Conservation (phyloP, 352 stramenopile species). For the Bremia lactucae region DNA sequence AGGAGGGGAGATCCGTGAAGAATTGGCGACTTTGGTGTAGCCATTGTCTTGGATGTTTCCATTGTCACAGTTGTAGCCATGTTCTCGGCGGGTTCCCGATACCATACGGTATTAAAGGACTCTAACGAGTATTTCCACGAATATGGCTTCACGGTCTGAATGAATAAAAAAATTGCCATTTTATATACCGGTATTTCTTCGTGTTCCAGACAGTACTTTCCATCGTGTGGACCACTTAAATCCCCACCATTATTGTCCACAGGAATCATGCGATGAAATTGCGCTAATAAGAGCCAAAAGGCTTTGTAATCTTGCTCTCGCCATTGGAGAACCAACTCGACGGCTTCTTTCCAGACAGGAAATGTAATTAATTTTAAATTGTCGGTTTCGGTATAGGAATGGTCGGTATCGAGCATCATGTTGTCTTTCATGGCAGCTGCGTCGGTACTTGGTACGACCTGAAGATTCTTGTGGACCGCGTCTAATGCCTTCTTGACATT, state of each 20-base stretch:
- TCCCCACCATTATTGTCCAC: conserved; percentile 24
- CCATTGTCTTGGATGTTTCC: conserved; percentile 13
- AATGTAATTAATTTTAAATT: conserved; percentile 47
- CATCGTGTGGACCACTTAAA: conserved; percentile 24
- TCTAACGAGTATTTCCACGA: conserved; percentile 72
- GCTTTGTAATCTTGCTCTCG: conserved; percentile 70
- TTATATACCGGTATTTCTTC: conserved; percentile 66
- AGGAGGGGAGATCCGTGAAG: conserved; percentile 37
- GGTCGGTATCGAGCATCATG: conserved; percentile 25
- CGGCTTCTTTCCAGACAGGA: conserved; percentile 48
- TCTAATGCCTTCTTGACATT: conserved; percentile 57
- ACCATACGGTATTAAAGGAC: conserved; percentile 73
- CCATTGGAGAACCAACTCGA: conserved; percentile 60
- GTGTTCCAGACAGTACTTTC: conserved; percentile 36
- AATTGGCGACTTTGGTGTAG: conserved; percentile 21
- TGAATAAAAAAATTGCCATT: conserved; percentile 66
- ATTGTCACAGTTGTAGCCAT: conserved; percentile 27
- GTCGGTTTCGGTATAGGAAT: conserved; percentile 44
- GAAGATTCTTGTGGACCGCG: conserved; percentile 39
- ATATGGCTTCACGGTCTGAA: conserved; percentile 72
- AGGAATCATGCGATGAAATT: conserved; percentile 62
- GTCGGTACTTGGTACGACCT: conserved; percentile 3
- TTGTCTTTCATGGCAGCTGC: conserved; percentile 26
- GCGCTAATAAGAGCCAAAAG: conserved; percentile 73
- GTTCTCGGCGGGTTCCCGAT: conserved; percentile 49